Base-by-base conservation (phyloP, 257 asterid genomes). In the Echium plantagineum region DNA sequence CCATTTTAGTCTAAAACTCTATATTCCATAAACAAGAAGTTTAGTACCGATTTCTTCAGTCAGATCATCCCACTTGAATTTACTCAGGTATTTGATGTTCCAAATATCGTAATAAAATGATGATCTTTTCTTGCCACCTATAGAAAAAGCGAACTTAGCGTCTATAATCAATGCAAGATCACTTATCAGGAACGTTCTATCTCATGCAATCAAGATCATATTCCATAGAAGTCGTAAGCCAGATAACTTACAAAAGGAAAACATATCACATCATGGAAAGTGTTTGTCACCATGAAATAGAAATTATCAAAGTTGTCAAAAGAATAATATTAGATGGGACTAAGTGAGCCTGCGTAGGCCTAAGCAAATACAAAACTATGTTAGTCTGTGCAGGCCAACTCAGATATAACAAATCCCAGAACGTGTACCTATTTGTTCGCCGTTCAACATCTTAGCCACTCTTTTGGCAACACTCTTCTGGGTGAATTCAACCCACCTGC, bases 21-120 rank as follows among this genome's bases (percentile, higher is more conserved):
- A n/a, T 46, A 49, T 6, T 28, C 5, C 0, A 6, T 28, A 3
- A 48, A 47, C 46, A 55, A 42, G 61, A 21, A 53, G 48, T 64
- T 49, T 47, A 16, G 20, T 81, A 86, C 94, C 97, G 35, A 72
- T 84, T 73, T 89, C 98, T 63, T 74, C 94, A 6, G 87, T 86
- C 70, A 89, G 94, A 80, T 93, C 94, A 61, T 93, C 97, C 97
- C 98, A 93, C 83, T 86, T 93, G 79, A 93, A 84, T 77, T 93
- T 93, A 69, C 97, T 86, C 78, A 89, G 74, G 76, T 93, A 93
- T 70, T 93, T 93, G 80, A 93, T 81, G 75, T 93, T 93, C 97
- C 98, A 93, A 42, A 86, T 65, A 67, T 93, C 98, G 35, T 89
- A 93, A 66, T 86, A 83, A 76, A 91, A 89, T 52, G 83, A 16